These are phyloP conservation scores for Scedosporium boydii DNA, from an alignment of 2,329 filamentous ascomycete genomes.

Conservation along the genomic window DNA sequence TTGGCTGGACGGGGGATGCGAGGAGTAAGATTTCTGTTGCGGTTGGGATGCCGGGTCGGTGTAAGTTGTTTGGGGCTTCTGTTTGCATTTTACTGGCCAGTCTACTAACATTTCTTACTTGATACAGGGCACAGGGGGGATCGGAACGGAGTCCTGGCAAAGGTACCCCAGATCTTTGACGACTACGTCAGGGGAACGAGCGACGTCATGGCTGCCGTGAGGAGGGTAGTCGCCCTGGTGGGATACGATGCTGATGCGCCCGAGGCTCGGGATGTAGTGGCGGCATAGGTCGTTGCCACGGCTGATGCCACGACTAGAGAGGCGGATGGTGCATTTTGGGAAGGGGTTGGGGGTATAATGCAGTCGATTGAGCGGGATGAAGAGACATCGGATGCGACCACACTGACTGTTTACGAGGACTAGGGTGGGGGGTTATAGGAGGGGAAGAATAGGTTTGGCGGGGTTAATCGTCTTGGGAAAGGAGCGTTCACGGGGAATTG, in stretches of 20 bases:
- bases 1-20: conserved; percentile 67
- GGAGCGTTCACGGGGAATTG: too few species aligned
- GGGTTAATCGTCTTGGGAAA: too few species aligned
- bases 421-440: too few species aligned
- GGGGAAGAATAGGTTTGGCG: too few species aligned
- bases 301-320: not conserved
- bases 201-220: conserved; percentile 1
- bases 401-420: not conserved
- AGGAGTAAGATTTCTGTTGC: conserved; percentile 46
- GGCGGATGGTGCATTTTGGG: not conserved
- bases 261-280: conserved; percentile 50
- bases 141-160: conserved; percentile 41
- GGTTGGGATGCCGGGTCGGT: conserved; percentile 49
- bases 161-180: conserved; percentile 51
- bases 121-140: conserved; percentile 50
- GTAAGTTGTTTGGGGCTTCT: conserved; percentile 36
- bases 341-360: too few species aligned
- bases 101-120: not conserved
- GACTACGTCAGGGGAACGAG: conserved; percentile 39
- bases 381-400: not conserved
- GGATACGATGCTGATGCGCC: conserved; percentile 39
- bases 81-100: not conserved
- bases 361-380: too few species aligned
- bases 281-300: conserved; percentile 39
- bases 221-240: conserved; percentile 5